Base-by-base conservation (phyloP, 352 stramenopile species). In the Peronospora destructor region DNA sequence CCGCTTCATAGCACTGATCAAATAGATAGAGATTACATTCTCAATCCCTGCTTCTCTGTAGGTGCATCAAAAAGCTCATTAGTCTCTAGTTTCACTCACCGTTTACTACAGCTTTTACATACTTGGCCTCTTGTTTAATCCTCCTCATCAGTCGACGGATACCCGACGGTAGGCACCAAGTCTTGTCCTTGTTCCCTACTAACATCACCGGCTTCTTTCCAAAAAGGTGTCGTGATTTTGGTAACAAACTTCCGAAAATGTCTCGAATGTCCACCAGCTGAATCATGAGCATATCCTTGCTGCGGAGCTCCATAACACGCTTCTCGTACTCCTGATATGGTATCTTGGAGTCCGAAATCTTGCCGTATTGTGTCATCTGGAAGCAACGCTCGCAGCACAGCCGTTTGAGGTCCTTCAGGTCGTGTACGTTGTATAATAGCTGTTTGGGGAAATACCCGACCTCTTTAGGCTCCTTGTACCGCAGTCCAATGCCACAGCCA, bases 201-300 rank as follows among this genome's bases (percentile, higher is more conserved):
- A 97, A 69, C 58, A 96, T 73, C 21, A 96, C 81, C 1, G 82
- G 83, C 46, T 96, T 95, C 34, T 91, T 88, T 44, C 88, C 88
- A 58, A 95, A 88, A 30, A 95, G 53, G 58, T 94, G 69, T 21
- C 78, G 71, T 41, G 81, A 69, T 49, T 95, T 93, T 21, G 81
- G 84, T 46, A 97, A 59, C 54, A 96, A 44, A 61, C 78, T 94
- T 17, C 85, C 87, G 0, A 80, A 76, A 50, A 96, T 95, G 61
- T 97, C 88, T 11, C 96, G 84, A 33, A 97, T 91, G 61, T 97
- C 88, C 28, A 96, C 80, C 6, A 97, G 58, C 59, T 95, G 89
- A 43, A 97, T 76, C 67, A 97, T 89, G 13, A 96, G 75, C 71
- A 94, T 72, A 52, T 95, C 84, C 53, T 91, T 84, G 33, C 81